Percentiles rank a stretch among this genome's conserved stretches.
phyloP scores from a whole-genome alignment of 2,329 filamentous ascomycete genomes.

The Aspergillus ruber region DNA sequence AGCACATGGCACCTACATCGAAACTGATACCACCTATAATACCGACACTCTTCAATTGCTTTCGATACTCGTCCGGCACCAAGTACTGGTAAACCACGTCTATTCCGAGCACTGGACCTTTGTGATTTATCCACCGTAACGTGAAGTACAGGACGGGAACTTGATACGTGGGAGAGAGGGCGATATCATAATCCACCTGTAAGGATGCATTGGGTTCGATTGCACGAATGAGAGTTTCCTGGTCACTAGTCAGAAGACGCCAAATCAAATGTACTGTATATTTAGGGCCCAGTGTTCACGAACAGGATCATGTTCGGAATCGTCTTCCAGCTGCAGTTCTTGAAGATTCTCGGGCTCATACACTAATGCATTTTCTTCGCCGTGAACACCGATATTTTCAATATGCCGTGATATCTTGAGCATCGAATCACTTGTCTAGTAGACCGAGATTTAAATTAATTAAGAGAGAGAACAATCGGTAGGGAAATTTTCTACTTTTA shows the following conservation, averaged over 20 bases:
- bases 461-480: not conserved
- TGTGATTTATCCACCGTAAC: conserved; percentile 52
- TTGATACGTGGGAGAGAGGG: conserved; percentile 67
- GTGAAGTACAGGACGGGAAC: conserved; percentile 72
- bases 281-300: conserved; percentile 8
- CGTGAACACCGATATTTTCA: conserved; percentile 4
- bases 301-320: conserved; percentile 25
- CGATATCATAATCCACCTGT: conserved; percentile 64
- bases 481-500: not conserved
- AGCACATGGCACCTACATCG: conserved; percentile 54
- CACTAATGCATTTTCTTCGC: conserved; percentile 7
- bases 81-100: conserved; percentile 65
- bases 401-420: conserved; percentile 25
- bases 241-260: conserved; percentile 19
- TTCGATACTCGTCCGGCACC: conserved; percentile 61
- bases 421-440: conserved; percentile 20
- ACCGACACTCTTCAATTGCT: conserved; percentile 54
- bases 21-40: conserved; percentile 68
- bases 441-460: conserved; percentile 3
- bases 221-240: conserved; percentile 38
- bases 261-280: conserved; percentile 2
- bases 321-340: conserved; percentile 19
- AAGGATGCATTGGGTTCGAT: conserved; percentile 29
- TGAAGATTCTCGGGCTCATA: conserved; percentile 8
- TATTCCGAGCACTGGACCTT: conserved; percentile 51